Evolutionary conservation across 345 rosid species (phyloP), one percentile per base, ranked within the genome.

Genomic region (Anacardium occidentale): DNA sequence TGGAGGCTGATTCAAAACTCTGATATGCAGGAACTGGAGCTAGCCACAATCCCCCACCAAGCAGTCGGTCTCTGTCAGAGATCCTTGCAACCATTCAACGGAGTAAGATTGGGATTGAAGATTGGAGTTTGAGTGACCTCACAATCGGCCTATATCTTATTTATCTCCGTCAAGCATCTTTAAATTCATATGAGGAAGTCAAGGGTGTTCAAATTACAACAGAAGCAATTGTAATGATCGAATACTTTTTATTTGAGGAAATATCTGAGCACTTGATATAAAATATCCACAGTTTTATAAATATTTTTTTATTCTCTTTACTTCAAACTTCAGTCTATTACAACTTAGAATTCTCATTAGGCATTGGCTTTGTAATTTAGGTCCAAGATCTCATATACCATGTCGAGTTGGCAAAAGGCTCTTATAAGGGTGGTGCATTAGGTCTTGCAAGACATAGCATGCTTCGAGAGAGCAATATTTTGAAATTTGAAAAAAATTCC

Each of bases 101-200:
- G 83, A 92, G 97, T 83, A 95, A 88, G 87, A 87, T 81, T 22
- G 98, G 88, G 45, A 77, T 95, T 48, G 91, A 95, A 79, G 98
- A 87, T 72, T 95, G 99, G 99, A 91, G 91, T 83, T 83, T 92
- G 79, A 86, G 96, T 68, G 99, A 91, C 82, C 93, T 95, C 69
- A 95, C 99, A 1, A 76, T 95, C 18, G 99, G 98, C 58, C 79
- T 95, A 37, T 94, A 85, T 83, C 93, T 92, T 76, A 86, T 94
- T 56, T 94, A 94, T 77, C 95, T 94, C 75, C 95, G 85, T 63
- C 97, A 94, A 80, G 84, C 93, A 24, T 89, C 95, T 24, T 72
- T 84, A 75, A 85, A 80, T 83, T 79, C 85, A 10, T 79, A 78
- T 47, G 97, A 89, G 68, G 92, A 94, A 64, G 83, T 89, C 67